Evolutionary conservation across 768 basidiomycete genomes (phyloP), one percentile per base, ranked within the genome.

Genomic region (Saitozyma podzolica): DNA sequence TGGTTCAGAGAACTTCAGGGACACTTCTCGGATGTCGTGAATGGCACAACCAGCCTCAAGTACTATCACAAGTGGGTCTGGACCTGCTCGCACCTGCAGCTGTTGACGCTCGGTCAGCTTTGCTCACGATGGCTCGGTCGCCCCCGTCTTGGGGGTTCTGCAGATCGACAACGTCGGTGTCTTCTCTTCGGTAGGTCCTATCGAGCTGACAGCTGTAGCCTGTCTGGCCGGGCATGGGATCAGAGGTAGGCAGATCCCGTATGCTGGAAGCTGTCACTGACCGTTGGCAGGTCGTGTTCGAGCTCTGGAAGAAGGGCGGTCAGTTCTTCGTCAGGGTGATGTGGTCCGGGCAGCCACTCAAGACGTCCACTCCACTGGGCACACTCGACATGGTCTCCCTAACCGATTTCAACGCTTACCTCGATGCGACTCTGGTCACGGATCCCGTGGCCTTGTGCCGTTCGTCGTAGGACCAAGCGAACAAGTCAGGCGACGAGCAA

Each of bases 221-320:
- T 13, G 50, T 67, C 6, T 72, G 73, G 70, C 70, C 73, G 3
- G 73, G 73, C 40, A 74, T 74, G 73, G 73, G 68, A 8, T 65
- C 73, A 7, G 73, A 74, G 53, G 29, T 29, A 29, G 29, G 29
- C 29, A 29, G 29, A 29, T 5, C 5, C 29, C 29, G 58, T 68
- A 17, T 20, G 50, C 37, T 43, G 11, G 29, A 29, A 29, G 29
- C 14, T 52, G 17, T 52, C 17, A 11, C 50, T 52, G 50, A 13
- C 19, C 10, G n/a, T 9, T 9, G 14, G 17, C 17, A 48, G 49
- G 40, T 61, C 10, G 66, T 74, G 29, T 72, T 72, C 53, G 73
- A 74, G 62, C 56, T 74, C 8, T 74, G 62, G 50, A 50, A 65
- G 45, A 62, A 67, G 56, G 11, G 13, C 13, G 40, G 40, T 29